Evolutionary conservation across 139 green algal genomes (phyloP).

Genomic region (Ettlia oleoabundans): DNA sequence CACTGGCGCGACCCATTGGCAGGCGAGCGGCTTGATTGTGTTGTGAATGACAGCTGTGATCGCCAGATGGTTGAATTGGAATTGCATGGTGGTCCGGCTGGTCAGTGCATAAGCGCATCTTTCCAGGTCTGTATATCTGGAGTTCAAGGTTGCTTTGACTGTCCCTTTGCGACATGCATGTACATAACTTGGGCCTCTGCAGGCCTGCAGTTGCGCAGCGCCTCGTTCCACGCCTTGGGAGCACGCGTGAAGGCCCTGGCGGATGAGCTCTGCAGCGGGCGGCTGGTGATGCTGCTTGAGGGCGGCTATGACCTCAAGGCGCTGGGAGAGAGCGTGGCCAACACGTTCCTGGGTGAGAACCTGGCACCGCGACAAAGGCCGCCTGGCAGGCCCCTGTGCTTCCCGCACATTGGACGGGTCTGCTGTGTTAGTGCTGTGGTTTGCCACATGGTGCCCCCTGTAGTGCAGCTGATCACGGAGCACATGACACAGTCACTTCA

Average conservation of each 20-base stretch:
- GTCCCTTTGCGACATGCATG: neutral
- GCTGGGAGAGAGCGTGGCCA: constrained; percentile 76
- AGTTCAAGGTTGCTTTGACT: no score
- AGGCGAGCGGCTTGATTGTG: neutral
- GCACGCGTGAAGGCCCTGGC: constrained; percentile 48
- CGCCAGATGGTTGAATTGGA: no score
- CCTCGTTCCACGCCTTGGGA: constrained; percentile 77
- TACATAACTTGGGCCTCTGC: neutral
- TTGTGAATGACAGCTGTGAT: no score
- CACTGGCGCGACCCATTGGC: constrained; percentile 90
- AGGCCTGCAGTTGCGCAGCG: constrained; percentile 73
- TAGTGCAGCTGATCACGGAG: no score
- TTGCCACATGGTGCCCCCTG: no score
- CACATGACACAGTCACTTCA: no score
- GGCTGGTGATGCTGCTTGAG: constrained; percentile 87
- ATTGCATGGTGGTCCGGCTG: neutral
- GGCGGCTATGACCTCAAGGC: constrained; percentile 80
- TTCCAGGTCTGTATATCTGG: neutral
- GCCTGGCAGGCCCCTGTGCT: no score
- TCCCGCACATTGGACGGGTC: no score
- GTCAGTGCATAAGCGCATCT: neutral
- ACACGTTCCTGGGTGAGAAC: constrained; percentile 68
- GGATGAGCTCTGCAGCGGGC: constrained; percentile 69
- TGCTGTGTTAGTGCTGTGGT: no score
- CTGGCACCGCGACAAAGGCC: no score